A percentile compares a stretch with the other conserved stretches of the same genome.
These are phyloP conservation scores for Rhodomyrtus tomentosa DNA, from an alignment of 345 rosid genomes.

Conservation along the genomic window DNA sequence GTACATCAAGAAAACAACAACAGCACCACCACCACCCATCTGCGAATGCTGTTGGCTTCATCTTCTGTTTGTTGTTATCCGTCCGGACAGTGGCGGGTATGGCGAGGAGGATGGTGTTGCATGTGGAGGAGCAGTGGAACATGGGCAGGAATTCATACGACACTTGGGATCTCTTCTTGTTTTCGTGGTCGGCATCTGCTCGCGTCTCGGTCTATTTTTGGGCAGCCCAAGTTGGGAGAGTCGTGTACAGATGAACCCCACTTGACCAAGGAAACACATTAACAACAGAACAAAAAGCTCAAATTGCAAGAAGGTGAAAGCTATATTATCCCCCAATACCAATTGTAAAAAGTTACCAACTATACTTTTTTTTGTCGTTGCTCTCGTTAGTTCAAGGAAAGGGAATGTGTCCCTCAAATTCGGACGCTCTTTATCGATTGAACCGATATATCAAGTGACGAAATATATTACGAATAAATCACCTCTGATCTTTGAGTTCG, in stretches of 20 bases:
- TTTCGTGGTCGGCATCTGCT: not conserved
- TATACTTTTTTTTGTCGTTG: not conserved
- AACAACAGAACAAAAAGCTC: not conserved
- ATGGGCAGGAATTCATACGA: no score
- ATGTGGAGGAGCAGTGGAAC: constrained; percentile 25
- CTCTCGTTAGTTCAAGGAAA: not conserved
- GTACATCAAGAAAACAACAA: not conserved
- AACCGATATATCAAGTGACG: not conserved
- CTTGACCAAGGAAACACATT: not conserved
- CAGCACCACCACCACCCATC: not conserved
- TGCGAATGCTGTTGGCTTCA: not conserved
- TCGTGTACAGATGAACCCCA: not conserved
- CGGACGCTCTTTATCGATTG: no score
- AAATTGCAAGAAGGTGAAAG: not conserved
- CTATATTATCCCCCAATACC: not conserved
- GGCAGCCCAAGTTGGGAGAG: not conserved
- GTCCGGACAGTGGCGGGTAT: not conserved
- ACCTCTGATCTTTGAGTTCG: not conserved
- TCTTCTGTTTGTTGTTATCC: not conserved
- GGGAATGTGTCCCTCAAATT: not conserved
- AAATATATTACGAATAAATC: no score
- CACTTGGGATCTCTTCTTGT: not conserved
- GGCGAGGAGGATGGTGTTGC: not conserved
- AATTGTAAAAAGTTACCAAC: not conserved
- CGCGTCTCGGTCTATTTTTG: not conserved